phyloP scores from a whole-genome alignment of 345 rosid species.

The Arabidopsis thaliana region TAIR10.1 NC_003075.7:914501-915000 shows the following conservation, averaged over 20 bases:
- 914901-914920: neutral
- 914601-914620: neutral
- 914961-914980: conserved; percentile 6
- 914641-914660: conserved; percentile 20
- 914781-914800: conserved; percentile 28
- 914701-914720: conserved; percentile 15
- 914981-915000: conserved; percentile 6
- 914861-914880: neutral
- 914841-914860: neutral
- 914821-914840: neutral
- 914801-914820: neutral
- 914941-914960: conserved; percentile 33
- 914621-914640: neutral
- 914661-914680: conserved; percentile 30
- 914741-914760: conserved; percentile 46
- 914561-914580: no score
- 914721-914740: conserved; percentile 35
- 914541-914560: no score
- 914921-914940: neutral
- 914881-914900: neutral
- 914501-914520: no score
- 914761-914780: conserved; percentile 11
- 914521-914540: no score
- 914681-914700: conserved; percentile 39
- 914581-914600: no score